A percentile compares a stretch with the other conserved stretches of the same genome.
phyloP scores from a whole-genome alignment of 768 basidiomycete genomes.

The Boletellus sp. region DNA sequence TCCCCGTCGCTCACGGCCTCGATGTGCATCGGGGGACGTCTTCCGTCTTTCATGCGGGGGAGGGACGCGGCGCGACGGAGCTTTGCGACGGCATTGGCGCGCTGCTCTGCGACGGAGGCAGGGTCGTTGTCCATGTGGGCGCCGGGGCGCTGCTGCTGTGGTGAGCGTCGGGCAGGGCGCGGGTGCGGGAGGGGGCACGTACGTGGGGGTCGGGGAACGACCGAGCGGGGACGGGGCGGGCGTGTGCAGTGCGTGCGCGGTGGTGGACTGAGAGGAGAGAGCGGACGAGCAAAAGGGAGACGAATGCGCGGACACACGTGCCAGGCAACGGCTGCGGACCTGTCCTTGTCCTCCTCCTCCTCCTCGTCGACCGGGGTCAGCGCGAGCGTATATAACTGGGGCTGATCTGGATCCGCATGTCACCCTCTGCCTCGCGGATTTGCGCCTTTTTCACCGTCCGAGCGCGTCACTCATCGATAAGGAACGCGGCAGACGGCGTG shows the following conservation, averaged over 20 bases:
- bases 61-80: constrained; percentile 89
- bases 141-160: constrained; percentile 6
- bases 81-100: constrained; percentile 84
- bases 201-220: too few relatives aligned
- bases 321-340: constrained; percentile 7
- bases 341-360: background rate
- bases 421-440: constrained; percentile 26
- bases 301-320: background rate
- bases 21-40: constrained; percentile 82
- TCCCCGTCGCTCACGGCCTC: constrained; percentile 84
- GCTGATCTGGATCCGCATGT: background rate
- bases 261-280: background rate
- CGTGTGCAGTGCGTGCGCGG: constrained; percentile 7
- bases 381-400: constrained; percentile 12
- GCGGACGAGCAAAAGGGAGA: too few relatives aligned
- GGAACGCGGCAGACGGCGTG: constrained; percentile 19
- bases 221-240: constrained; percentile 6
- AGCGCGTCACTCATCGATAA: constrained; percentile 24
- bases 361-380: constrained; percentile 4
- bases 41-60: constrained; percentile 87
- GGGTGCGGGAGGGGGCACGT: background rate
- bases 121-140: constrained; percentile 36
- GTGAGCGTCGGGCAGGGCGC: background rate
- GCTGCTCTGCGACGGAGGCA: constrained; percentile 63
- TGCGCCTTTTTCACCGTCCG: constrained; percentile 2